Base-by-base conservation (phyloP, 352 stramenopile genomes). In the Phytophthora crassamura region DNA sequence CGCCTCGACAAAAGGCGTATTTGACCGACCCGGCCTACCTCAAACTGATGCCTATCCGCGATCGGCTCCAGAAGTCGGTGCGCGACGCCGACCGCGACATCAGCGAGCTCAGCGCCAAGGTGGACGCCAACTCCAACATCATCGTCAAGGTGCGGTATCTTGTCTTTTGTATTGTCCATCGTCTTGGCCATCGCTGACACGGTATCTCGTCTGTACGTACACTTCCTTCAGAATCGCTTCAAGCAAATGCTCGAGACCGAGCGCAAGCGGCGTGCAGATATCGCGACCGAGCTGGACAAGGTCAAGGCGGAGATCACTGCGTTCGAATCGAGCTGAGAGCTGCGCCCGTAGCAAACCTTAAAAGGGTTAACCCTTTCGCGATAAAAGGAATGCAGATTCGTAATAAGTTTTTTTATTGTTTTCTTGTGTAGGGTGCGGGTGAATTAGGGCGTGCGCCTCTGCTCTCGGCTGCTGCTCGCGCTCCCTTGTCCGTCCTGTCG, bases 171-270 rank as follows among this genome's bases (percentile, higher is more conserved):
- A n/a, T 49, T 20, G 40, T 56, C 15, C n/a, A 22, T 43, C 10
- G 3, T 22, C 18, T 28, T n/a, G n/a, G n/a, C n/a, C n/a, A n/a
- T n/a, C 28, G 8, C 28, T 53, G 16, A 58, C 20, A 43, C n/a
- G 4, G 22, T 53, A 43, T 59, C 30, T 16, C 42, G 14, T 11
- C 7, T 52, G 40, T 42, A 7, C 22, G 12, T 30, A 30, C 25
- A 30, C 25, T 35, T 54, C 39, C 5, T n/a, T 59, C 59, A 93
- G 84, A 90, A 90, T 64, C 82, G 82, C 7, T 89, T 92, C 69
- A 91, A 91, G 60, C 81, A 89, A 78, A 86, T 92, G 80, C 79
- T 92, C 35, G 83, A 94, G 48, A 86, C 72, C 8, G 82, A 79
- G 8, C 74, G 77, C 36, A 76, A 76, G 30, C 80, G 91, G 52